Conservation (phyloP, 352 stramenopile species). For the Phytophthora foliorum region DNA sequence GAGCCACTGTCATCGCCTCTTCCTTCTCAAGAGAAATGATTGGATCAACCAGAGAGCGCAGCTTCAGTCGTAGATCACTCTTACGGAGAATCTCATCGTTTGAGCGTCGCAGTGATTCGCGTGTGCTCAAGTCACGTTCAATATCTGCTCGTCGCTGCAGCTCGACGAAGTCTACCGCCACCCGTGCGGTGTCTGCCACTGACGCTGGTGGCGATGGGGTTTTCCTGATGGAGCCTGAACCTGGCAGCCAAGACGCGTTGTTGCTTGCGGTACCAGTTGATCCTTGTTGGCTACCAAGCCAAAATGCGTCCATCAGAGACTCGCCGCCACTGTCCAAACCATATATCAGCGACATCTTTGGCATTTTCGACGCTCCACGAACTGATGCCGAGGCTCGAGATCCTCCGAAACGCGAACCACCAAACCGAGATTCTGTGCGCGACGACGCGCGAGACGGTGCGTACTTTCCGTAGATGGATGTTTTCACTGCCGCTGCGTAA, state of each 20-base stretch:
- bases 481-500: slow-evolving; percentile 25
- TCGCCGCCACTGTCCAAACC: slow-evolving; percentile 2
- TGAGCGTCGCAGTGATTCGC: slow-evolving; percentile 45
- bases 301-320: slow-evolving; percentile 13
- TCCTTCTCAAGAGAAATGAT: slow-evolving; percentile 60
- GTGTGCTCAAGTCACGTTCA: slow-evolving; percentile 49
- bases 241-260: slow-evolving; percentile 16
- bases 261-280: slow-evolving; percentile 29
- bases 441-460: slow-evolving; percentile 47
- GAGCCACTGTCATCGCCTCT: slow-evolving; percentile 32
- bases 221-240: background rate
- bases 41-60: slow-evolving; percentile 63
- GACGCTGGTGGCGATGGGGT: slow-evolving; percentile 14
- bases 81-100: slow-evolving; percentile 50
- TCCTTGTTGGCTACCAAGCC: slow-evolving; percentile 21
- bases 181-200: slow-evolving; percentile 23
- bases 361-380: slow-evolving; percentile 40
- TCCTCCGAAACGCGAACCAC: slow-evolving; percentile 42
- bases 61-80: slow-evolving; percentile 48
- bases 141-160: slow-evolving; percentile 54
- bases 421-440: slow-evolving; percentile 43
- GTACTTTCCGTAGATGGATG: slow-evolving; percentile 28
- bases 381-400: slow-evolving; percentile 27
- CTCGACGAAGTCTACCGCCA: slow-evolving; percentile 47
- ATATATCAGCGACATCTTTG: slow-evolving; percentile 37